Evolutionary conservation across 2,329 filamentous ascomycete genomes (phyloP).

Genomic region (Nemania serpens): DNA sequence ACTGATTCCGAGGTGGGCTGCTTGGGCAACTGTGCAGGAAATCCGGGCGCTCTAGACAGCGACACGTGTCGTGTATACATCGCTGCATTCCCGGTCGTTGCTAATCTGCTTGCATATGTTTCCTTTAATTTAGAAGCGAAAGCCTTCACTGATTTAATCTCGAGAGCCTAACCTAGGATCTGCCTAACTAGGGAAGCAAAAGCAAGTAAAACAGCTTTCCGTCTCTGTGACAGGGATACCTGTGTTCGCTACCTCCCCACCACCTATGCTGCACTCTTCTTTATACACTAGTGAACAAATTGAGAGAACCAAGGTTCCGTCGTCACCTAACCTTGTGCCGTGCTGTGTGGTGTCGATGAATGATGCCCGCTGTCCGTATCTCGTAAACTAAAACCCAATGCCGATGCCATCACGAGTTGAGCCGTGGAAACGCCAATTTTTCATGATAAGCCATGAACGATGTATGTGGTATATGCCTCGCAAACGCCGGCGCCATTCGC

Average conservation of each 20-base stretch:
- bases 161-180: not conserved
- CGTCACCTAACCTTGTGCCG: not conserved
- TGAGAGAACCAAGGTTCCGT: not conserved
- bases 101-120: too few relatives aligned
- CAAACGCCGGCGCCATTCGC: slow-evolving; percentile 14
- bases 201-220: not conserved
- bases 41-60: too few relatives aligned
- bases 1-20: too few relatives aligned
- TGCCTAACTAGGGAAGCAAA: not conserved
- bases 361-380: not conserved
- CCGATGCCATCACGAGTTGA: not conserved
- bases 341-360: not conserved
- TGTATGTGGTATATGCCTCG: slow-evolving; percentile 16
- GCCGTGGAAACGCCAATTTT: not conserved
- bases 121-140: not conserved
- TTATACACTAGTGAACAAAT: not conserved
- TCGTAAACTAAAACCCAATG: not conserved
- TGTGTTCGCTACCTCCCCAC: not conserved
- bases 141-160: not conserved
- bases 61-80: too few relatives aligned
- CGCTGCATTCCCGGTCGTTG: too few relatives aligned
- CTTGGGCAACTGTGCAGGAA: too few relatives aligned
- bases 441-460: slow-evolving; percentile 2
- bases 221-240: not conserved
- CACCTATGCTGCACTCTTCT: not conserved